Conservation (phyloP, 768 basidiomycete species). For the Hygrocybe coccinea region DNA sequence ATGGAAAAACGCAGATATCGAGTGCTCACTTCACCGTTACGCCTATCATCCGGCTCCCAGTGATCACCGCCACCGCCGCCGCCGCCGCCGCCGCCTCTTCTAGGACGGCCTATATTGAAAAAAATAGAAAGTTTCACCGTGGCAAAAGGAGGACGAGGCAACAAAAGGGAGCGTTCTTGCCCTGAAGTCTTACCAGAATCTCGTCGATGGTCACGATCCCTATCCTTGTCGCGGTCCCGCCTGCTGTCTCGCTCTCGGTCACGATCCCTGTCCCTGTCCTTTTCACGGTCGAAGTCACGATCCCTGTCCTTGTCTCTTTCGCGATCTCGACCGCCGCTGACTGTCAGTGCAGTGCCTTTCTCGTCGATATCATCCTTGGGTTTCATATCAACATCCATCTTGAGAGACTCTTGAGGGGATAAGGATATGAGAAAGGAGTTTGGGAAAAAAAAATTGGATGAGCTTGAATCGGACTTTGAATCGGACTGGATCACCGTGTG, state of each 20-base stretch:
- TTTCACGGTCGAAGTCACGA: conserved; percentile 42
- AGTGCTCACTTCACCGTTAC: conserved; percentile 62
- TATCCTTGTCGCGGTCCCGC: conserved; percentile 45
- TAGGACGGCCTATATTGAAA: conserved; percentile 29
- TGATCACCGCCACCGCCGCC: conserved; percentile 52
- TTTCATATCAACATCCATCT: conserved; percentile 82
- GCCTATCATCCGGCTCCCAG: conserved; percentile 80
- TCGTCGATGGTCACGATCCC: conserved; percentile 43
- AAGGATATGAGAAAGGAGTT: background rate
- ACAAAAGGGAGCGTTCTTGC: background rate
- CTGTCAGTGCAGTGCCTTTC: conserved; percentile 42
- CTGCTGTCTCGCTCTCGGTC: conserved; percentile 33
- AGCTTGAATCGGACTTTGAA: background rate
- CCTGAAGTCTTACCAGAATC: conserved; percentile 47
- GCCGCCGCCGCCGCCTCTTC: conserved; percentile 42
- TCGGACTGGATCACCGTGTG: background rate
- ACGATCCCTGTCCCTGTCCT: conserved; percentile 40
- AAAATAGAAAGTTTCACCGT: background rate
- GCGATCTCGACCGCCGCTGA: conserved; percentile 40
- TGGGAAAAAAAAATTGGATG: background rate
- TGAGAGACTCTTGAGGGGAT: conserved; percentile 8
- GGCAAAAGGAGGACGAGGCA: background rate
- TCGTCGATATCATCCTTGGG: conserved; percentile 69
- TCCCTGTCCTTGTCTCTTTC: conserved; percentile 42
- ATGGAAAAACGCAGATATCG: background rate